Conservation (phyloP, 495 filamentous ascomycete genomes). For the Xylaria sp. region DNA sequence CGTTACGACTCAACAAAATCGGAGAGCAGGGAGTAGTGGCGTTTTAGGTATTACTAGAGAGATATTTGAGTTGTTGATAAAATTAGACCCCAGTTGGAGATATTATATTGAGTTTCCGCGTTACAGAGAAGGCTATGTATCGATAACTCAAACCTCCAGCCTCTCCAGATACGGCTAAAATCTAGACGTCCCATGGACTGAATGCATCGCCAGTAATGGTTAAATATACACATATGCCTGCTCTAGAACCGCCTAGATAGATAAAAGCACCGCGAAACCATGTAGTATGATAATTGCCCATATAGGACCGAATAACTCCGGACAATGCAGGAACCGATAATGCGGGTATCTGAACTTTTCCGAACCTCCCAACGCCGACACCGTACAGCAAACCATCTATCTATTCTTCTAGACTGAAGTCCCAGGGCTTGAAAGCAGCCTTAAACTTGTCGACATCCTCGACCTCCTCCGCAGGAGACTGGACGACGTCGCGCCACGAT, state of each 20-base stretch:
- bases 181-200: background rate
- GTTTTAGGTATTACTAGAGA: background rate
- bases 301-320: slow-evolving; percentile 1
- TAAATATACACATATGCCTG: background rate
- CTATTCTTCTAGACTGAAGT: slow-evolving; percentile 63
- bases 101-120: background rate
- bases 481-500: slow-evolving; percentile 82
- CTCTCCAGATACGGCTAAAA: background rate
- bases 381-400: slow-evolving; percentile 21
- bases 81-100: background rate
- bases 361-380: slow-evolving; percentile 34
- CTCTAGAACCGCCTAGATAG: background rate
- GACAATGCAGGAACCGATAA: slow-evolving; percentile 29
- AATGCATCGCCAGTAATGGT: background rate
- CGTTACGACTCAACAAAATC: background rate
- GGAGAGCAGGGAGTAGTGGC: background rate
- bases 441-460: slow-evolving; percentile 83
- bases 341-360: slow-evolving; percentile 41
- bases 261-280: background rate
- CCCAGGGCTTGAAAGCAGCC: slow-evolving; percentile 82
- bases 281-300: background rate
- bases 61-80: background rate
- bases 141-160: background rate
- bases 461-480: slow-evolving; percentile 77
- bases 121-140: background rate